A percentile compares a stretch with the other conserved stretches of the same genome.
phyloP scores from a whole-genome alignment of 495 filamentous ascomycete species.

The Clohesyomyces aquaticus region DNA sequence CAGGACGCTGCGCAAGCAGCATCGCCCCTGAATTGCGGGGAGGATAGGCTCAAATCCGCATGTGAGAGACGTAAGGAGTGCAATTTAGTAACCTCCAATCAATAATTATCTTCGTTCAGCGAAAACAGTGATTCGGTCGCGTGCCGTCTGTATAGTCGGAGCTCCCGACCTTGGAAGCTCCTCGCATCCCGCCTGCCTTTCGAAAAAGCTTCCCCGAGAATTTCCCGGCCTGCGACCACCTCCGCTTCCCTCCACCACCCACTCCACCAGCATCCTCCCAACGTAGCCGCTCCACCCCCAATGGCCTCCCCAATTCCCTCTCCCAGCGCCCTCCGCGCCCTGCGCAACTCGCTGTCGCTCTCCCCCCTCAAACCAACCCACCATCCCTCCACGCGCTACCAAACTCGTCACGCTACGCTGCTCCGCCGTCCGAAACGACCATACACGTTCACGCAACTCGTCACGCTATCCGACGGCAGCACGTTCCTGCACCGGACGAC shows the following conservation, averaged over 20 bases:
- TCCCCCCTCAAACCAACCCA: neutral
- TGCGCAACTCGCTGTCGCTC: constrained; percentile 9
- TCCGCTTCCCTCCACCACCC: constrained; percentile 1
- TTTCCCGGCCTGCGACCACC: constrained; percentile 2
- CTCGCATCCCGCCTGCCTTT: neutral
- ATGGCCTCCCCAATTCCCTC: constrained; percentile 40
- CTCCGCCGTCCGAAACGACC: constrained; percentile 84
- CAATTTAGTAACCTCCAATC: too few relatives aligned
- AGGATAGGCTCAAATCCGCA: too few relatives aligned
- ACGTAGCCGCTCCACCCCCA: constrained; percentile 2
- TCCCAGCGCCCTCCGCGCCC: constrained; percentile 30
- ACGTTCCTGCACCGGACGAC: constrained; percentile 89
- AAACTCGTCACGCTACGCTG: constrained; percentile 81
- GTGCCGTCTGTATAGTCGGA: too few relatives aligned
- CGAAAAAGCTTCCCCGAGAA: constrained; percentile 20
- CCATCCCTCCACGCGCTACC: constrained; percentile 42
- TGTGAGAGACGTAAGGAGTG: too few relatives aligned
- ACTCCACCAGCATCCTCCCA: neutral
- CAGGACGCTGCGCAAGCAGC: constrained; percentile 8
- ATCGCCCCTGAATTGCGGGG: too few relatives aligned
- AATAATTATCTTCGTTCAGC: too few relatives aligned
- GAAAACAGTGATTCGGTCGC: too few relatives aligned
- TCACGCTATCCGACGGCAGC: constrained; percentile 90
- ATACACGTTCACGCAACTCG: constrained; percentile 94
- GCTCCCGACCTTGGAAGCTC: too few relatives aligned